Base-by-base conservation (phyloP, 2,329 filamentous ascomycete species). In the Fusarium hostae region DNA sequence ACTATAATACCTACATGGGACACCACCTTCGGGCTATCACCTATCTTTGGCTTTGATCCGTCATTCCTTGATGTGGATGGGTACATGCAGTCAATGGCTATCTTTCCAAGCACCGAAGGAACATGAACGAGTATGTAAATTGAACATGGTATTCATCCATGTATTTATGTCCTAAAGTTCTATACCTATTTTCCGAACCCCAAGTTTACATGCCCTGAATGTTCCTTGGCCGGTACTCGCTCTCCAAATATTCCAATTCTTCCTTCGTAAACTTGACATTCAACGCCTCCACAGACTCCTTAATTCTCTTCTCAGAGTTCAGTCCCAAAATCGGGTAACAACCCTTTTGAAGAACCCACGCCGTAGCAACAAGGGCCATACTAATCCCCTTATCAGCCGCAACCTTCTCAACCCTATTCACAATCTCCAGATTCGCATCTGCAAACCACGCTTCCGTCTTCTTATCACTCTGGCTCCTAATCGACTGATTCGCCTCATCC, bases 281-380 rank as follows among this genome's bases (percentile, higher is more conserved):
- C 9, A 81, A 72, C 0, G 82, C 80, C 5, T 82, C 80, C 22
- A 90, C 82, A 2, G 88, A 88, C 81, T 92, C 89, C 39, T 90
- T 87, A 47, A 92, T 86, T n/a, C 90, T 82, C 63, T 84, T 82
- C 37, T 86, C 81, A 58, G 84, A 91, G 68, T 84, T 87, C 71
- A 92, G 82, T 0, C 91, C 90, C 47, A 92, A 80, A 64, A 92
- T 92, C 0, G 90, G 90, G 68, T 84, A 88, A 18, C 84, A 81
- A 1, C 86, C 85, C 35, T 85, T 83, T 56, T 86, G 84, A 70
- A 88, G 80, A 59, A 86, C 85, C 91, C 91, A 93, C 1, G 90
- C 90, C 45, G 91, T 84, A 0, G 90, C 86, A 8, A 93, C 86
- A 61, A 91, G 86, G 47, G 88, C 87, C 86, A 92, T 92, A 70